Conservation (phyloP, 116 monocot species). For the Posidonia oceanica region DNA sequence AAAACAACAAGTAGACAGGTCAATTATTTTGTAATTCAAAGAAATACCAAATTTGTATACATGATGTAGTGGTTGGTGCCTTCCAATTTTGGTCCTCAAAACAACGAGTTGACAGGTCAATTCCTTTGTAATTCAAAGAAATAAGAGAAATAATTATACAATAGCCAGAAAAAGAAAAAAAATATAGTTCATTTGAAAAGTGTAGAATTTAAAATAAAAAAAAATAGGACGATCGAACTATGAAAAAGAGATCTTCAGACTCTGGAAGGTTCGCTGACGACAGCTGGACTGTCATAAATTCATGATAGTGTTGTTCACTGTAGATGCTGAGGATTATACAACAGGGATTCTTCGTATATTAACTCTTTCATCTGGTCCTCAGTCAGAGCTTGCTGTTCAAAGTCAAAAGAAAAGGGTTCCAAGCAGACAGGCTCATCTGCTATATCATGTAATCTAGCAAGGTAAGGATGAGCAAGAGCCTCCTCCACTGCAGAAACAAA, state of each 20-base stretch:
- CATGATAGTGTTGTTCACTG: slow-evolving; percentile 1
- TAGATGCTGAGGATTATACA: slow-evolving; percentile 28
- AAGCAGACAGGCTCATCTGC: slow-evolving; percentile 45
- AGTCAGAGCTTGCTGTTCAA: slow-evolving; percentile 50
- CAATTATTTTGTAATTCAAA: too few species aligned
- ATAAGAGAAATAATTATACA: too few species aligned
- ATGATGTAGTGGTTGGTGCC: too few species aligned
- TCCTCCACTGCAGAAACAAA: slow-evolving; percentile 53
- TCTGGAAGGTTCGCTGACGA: neutral
- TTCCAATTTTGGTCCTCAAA: too few species aligned
- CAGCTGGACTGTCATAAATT: too few species aligned
- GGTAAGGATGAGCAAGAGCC: slow-evolving; percentile 84
- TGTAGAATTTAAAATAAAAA: neutral
- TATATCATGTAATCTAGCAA: slow-evolving; percentile 69
- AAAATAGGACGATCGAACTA: neutral
- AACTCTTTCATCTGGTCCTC: slow-evolving; percentile 77
- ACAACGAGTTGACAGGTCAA: too few species aligned
- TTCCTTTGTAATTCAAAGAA: too few species aligned
- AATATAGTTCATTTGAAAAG: neutral
- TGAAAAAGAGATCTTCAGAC: neutral
- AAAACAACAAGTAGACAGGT: too few species aligned
- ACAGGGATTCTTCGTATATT: slow-evolving; percentile 54
- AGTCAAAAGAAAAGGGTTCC: slow-evolving; percentile 48
- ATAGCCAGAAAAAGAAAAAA: too few species aligned
- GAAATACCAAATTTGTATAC: too few species aligned